These are phyloP conservation scores for Arctostaphylos glauca DNA, from an alignment of 148 eudicot genomes.

Conservation along the genomic window DNA sequence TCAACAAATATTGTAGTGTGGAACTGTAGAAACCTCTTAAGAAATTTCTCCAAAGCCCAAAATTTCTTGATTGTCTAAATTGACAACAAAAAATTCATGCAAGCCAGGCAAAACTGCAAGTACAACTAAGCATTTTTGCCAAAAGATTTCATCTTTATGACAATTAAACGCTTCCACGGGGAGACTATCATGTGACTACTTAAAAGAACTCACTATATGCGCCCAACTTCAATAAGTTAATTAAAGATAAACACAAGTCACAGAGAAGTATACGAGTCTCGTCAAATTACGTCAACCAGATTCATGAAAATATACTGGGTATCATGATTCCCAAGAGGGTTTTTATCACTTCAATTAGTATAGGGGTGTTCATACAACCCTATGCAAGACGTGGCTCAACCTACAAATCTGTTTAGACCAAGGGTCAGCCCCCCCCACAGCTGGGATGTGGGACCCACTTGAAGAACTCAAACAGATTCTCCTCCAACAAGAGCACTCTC, in stretches of 20 bases:
- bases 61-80: not conserved
- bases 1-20: not conserved
- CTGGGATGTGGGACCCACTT: not conserved
- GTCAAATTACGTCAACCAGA: not conserved
- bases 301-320: not conserved
- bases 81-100: not conserved
- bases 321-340: not conserved
- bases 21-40: not conserved
- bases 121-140: not conserved
- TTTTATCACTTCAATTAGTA: not conserved
- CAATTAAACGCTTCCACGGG: not conserved
- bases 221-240: not conserved
- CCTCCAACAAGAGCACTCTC: not conserved
- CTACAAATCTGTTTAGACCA: not conserved
- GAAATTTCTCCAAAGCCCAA: not conserved
- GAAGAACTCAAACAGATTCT: not conserved
- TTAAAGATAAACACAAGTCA: not conserved
- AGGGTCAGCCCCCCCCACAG: not conserved
- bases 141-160: not conserved
- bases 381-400: not conserved
- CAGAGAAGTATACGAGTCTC: not conserved
- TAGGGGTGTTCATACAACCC: not conserved
- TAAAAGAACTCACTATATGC: not conserved
- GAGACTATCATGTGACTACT: not conserved
- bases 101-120: not conserved